These are phyloP conservation scores for Cenchrus purpureus DNA, from an alignment of 176 grass and related monocot genomes.

Conservation along the genomic window DNA sequence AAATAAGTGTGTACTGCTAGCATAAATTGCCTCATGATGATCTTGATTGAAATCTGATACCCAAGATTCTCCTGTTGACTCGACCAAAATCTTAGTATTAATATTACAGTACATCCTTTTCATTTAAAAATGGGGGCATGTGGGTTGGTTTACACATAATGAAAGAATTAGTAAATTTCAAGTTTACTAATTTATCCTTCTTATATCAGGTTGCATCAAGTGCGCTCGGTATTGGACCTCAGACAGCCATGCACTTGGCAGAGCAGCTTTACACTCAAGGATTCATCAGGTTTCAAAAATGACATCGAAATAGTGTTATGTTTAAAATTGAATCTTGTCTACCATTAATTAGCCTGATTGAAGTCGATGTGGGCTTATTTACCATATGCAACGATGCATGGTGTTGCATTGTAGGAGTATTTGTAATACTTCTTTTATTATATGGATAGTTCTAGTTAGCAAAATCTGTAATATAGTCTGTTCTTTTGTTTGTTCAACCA, in stretches of 20 bases:
- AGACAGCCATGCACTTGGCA: conserved; percentile 88
- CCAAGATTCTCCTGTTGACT: neutral
- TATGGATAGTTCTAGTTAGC: conserved; percentile 5
- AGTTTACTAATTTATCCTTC: conserved; percentile 35
- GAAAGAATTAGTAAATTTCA: conserved; percentile 21
- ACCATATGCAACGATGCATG: neutral
- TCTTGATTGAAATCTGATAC: conserved; percentile 6
- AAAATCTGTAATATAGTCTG: neutral
- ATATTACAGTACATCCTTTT: conserved; percentile 12
- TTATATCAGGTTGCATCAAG: conserved; percentile 86
- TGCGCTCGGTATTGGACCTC: conserved; percentile 85
- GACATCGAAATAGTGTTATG: conserved; percentile 8
- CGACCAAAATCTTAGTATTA: conserved; percentile 11
- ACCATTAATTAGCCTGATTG: conserved; percentile 24
- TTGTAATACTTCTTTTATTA: neutral
- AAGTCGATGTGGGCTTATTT: conserved; percentile 23
- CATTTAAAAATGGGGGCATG: neutral
- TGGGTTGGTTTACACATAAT: neutral
- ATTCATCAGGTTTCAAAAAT: conserved; percentile 82
- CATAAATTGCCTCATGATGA: neutral
- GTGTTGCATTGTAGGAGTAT: neutral
- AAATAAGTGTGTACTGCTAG: neutral
- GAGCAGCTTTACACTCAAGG: conserved; percentile 95
- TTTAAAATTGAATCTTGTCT: neutral
- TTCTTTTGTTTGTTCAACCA: conserved; percentile 18